Evolutionary conservation across 192 early-diverging fungal genomes (phyloP).

Genomic region (Coemansia sp.): DNA sequence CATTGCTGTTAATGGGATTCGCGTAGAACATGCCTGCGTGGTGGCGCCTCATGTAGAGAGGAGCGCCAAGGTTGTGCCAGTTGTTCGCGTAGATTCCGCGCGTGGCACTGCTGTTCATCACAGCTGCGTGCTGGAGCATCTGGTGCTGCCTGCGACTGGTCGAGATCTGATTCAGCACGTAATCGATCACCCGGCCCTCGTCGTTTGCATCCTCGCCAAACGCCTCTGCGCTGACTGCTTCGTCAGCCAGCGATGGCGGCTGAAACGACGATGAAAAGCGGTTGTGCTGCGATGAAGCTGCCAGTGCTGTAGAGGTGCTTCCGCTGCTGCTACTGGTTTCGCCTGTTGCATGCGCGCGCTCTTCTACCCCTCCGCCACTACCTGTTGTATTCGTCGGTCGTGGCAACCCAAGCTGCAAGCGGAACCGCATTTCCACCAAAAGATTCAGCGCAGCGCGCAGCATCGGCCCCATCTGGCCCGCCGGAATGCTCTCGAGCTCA

Average conservation of each 20-base stretch:
- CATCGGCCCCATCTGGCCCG: slow-evolving; percentile 50
- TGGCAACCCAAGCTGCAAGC: slow-evolving; percentile 45
- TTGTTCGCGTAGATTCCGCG: background rate
- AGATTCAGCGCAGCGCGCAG: slow-evolving; percentile 48
- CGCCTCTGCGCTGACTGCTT: slow-evolving; percentile 13
- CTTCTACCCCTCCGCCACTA: background rate
- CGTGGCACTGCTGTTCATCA: slow-evolving; percentile 3
- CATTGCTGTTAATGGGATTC: background rate
- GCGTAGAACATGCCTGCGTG: slow-evolving; percentile 17
- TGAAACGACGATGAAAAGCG: background rate
- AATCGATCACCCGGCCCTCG: slow-evolving; percentile 40
- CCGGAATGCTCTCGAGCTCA: slow-evolving; percentile 38
- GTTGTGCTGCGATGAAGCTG: background rate
- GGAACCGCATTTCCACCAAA: slow-evolving; percentile 53
- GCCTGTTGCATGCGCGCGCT: background rate
- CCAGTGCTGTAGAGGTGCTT: background rate
- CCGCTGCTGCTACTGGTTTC: background rate
- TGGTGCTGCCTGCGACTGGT: slow-evolving; percentile 20
- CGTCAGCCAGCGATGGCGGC: background rate
- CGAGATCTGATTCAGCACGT: slow-evolving; percentile 49
- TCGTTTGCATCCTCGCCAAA: slow-evolving; percentile 29
- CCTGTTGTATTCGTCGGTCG: slow-evolving; percentile 3
- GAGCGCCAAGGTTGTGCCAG: slow-evolving; percentile 21
- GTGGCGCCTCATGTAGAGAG: slow-evolving; percentile 40
- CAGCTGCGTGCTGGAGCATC: slow-evolving; percentile 7